Evolutionary conservation across 805 yeast genomes (phyloP), one percentile per base, ranked within the genome.

Genomic region (Ogataea nonfermentans): DNA sequence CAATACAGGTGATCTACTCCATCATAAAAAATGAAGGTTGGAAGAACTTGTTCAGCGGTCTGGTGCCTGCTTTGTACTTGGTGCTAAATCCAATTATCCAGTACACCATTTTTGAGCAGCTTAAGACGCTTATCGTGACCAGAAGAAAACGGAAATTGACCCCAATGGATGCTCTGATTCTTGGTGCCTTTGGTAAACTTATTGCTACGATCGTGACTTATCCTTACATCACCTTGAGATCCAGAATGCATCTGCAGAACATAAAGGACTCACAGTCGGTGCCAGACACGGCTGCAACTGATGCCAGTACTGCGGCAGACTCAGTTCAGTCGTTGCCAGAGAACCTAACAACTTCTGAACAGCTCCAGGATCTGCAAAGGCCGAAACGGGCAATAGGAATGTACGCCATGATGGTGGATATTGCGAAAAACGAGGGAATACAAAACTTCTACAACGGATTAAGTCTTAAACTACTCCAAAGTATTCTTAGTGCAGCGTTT

Each of bases 81-180:
- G 96, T 90, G 35, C 55, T 81, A 47, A 90, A 90, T 62, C 97
- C 98, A 28, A 83, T 90, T 44, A 81, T 90, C 49, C 96, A 90
- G 63, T 90, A 89, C 68, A 86, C 96, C 35, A 77, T 88, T 32
- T 90, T 84, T 61, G 98, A 90, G 65, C 95, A 89, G 63, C 62
- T 86, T 53, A 81, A 83, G 57, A 86, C 84, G 51, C 51, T 72
- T 13, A 70, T 89, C 12, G 69, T 79, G 38, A 77, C 73, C 41
- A 68, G 65, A 27, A 58, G 53, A 19, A 73, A 78, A 29, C 77
- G 80, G 37, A 64, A 68, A n/a, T 65, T 84, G 44, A 75, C 84
- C 5, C 78, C 96, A 3, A 50, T 73, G 23, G 88, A 88, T 63
- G 95, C 95, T 4, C 85, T 90, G 55, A 63, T 84, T 47, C 70